Conservation (phyloP, 106 monocot genomes). For the Dendrobium officinale region DNA sequence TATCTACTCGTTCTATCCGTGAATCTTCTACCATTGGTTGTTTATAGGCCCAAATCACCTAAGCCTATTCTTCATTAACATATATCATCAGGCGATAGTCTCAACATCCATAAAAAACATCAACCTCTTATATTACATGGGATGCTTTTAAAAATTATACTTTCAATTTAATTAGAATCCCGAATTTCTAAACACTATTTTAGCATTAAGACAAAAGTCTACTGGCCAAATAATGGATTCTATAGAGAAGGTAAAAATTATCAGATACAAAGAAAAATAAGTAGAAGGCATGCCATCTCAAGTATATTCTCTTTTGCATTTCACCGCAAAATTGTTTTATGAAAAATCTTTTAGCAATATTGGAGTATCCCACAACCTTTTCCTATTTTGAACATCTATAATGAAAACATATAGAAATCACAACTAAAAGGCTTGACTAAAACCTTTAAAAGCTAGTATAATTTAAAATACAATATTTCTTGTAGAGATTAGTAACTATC, state of each 20-base stretch:
- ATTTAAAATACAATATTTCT: not conserved
- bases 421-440: not conserved
- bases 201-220: not conserved
- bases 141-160: not conserved
- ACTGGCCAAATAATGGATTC: not conserved
- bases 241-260: not conserved
- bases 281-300: not conserved
- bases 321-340: not conserved
- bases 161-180: not conserved
- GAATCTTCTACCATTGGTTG: not conserved
- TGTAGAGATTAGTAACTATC: not conserved
- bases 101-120: not conserved
- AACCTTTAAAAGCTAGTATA: not conserved
- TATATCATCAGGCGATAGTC: not conserved
- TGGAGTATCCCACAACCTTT: not conserved
- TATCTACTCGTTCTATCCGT: not conserved
- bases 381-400: not conserved
- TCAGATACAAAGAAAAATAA: not conserved
- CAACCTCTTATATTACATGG: not conserved
- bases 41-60: not conserved
- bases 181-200: not conserved
- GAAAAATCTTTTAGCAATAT: not conserved
- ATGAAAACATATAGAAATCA: not conserved
- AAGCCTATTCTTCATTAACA: not conserved
- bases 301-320: not conserved